These are phyloP conservation scores for Apodospora peruviana DNA, from an alignment of 495 filamentous ascomycete species.

Conservation along the genomic window DNA sequence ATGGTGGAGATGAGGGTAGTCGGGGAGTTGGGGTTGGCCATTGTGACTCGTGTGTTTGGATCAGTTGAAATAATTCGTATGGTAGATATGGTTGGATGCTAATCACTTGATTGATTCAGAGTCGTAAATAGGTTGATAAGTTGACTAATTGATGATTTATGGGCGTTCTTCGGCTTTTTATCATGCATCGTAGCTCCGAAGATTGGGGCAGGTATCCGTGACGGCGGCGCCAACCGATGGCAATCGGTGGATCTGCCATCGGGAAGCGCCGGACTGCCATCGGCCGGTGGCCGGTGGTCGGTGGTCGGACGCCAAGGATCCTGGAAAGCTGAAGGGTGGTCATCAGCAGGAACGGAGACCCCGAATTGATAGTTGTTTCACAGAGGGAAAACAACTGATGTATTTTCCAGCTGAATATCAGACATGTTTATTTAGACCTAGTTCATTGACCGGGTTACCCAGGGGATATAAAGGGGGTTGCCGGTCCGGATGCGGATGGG, in stretches of 20 bases:
- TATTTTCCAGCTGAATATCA: too few relatives aligned
- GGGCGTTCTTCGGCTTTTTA: not conserved
- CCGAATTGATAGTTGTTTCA: too few relatives aligned
- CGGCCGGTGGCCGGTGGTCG: not conserved
- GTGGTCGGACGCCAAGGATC: too few relatives aligned
- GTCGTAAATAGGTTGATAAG: too few relatives aligned
- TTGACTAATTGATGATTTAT: not conserved
- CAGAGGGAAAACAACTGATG: too few relatives aligned
- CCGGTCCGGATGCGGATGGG: too few relatives aligned
- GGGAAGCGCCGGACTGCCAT: slow-evolving; percentile 1
- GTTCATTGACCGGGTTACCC: too few relatives aligned
- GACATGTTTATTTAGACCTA: too few relatives aligned
- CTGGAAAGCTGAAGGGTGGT: too few relatives aligned
- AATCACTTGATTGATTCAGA: not conserved
- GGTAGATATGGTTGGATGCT: not conserved
- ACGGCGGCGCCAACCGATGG: slow-evolving; percentile 2
- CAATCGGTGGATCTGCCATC: not conserved
- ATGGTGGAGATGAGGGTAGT: slow-evolving; percentile 25
- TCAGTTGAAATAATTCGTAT: not conserved
- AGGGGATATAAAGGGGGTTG: too few relatives aligned
- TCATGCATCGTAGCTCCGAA: not conserved
- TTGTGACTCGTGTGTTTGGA: slow-evolving; percentile 1
- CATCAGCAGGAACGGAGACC: too few relatives aligned
- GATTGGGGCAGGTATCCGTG: not conserved
- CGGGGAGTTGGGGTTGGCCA: slow-evolving; percentile 16